Percentiles rank a stretch among this genome's conserved stretches.
Conservation (phyloP, 306 rosid genomes). For the Fragaria nilgerrensis region DNA sequence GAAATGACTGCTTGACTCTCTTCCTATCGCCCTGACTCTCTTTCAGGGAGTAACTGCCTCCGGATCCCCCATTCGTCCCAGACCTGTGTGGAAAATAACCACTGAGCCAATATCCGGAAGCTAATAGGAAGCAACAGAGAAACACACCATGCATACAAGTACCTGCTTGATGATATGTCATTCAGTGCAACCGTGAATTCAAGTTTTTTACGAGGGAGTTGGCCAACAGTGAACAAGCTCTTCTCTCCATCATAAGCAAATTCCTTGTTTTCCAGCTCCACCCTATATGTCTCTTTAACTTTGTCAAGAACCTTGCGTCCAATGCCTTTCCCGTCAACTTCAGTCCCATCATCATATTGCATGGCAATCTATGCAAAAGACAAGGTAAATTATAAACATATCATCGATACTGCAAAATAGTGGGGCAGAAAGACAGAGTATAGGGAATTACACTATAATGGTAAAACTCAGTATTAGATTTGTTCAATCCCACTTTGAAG, state of each 20-base stretch:
- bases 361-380: conserved; percentile 6
- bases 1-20: conserved; percentile 29
- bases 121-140: no score
- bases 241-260: no score
- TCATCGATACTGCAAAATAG: no score
- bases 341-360: conserved; percentile 33
- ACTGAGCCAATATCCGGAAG: no score
- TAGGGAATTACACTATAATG: conserved; percentile 28
- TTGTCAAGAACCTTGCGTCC: conserved; percentile 42
- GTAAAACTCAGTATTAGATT: conserved; percentile 25
- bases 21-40: neutral
- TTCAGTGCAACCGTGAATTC: conserved; percentile 32
- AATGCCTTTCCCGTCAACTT: conserved; percentile 30
- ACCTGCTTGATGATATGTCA: conserved; percentile 16
- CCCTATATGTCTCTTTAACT: conserved; percentile 18
- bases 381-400: no score
- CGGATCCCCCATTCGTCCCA: conserved; percentile 14
- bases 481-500: conserved; percentile 26
- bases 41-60: no score
- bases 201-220: neutral
- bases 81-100: conserved; percentile 14
- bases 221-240: no score
- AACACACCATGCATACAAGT: conserved; percentile 30
- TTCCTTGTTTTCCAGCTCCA: conserved; percentile 13
- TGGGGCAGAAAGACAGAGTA: no score